Conservation (phyloP, 2,329 filamentous ascomycete species). For the Ophiostoma triangulosporum region DNA sequence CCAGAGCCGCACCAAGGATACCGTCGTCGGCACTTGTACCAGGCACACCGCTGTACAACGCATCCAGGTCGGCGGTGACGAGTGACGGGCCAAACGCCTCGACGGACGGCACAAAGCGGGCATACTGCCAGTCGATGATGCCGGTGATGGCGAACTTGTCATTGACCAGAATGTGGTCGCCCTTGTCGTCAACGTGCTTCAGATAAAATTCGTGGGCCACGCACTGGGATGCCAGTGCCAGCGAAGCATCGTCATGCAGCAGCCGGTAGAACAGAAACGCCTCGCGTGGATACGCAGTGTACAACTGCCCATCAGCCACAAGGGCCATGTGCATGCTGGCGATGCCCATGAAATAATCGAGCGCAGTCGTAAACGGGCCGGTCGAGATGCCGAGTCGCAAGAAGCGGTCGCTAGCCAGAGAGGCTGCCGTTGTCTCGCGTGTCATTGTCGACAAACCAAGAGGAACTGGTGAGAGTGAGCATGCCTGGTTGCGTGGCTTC, state of each 20-base stretch:
- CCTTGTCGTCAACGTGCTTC: slow-evolving; percentile 7
- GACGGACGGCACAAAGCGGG: background rate
- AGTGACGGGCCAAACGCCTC: background rate
- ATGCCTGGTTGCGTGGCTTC: background rate
- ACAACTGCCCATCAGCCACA: background rate
- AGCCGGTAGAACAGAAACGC: slow-evolving; percentile 2
- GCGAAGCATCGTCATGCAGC: background rate
- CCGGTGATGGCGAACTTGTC: slow-evolving; percentile 1
- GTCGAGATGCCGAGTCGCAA: background rate
- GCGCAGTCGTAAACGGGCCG: background rate
- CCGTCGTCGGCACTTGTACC: background rate
- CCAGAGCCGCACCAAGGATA: background rate
- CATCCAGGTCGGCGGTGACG: background rate
- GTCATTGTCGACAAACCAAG: background rate
- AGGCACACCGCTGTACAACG: background rate
- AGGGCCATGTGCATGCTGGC: background rate
- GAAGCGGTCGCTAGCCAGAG: background rate
- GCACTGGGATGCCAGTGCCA: background rate
- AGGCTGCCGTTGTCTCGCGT: background rate
- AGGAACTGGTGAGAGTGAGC: background rate
- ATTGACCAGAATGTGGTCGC: slow-evolving; percentile 6
- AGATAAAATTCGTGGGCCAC: background rate
- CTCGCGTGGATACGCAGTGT: background rate
- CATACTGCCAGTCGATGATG: slow-evolving; percentile 5
- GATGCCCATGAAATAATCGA: background rate